Conservation (phyloP, 345 rosid genomes). For the Cardamine occulta region DNA sequence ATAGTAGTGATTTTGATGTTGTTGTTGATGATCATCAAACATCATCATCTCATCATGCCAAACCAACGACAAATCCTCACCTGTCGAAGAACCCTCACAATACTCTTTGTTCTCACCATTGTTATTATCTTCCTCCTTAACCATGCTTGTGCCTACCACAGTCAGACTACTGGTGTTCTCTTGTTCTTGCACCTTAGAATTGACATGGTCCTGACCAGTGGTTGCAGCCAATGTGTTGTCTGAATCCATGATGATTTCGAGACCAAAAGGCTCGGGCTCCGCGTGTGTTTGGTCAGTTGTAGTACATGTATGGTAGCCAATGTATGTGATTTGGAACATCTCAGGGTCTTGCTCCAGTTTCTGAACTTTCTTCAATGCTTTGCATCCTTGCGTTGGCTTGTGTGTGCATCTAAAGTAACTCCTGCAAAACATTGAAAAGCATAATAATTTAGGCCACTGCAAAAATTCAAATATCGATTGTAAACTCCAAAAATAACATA, state of each 20-base stretch:
- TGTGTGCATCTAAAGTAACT: conserved; percentile 86
- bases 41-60: conserved; percentile 37
- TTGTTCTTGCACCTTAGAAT: conserved; percentile 27
- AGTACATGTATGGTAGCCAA: conserved; percentile 70
- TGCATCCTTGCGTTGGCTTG: conserved; percentile 72
- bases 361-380: conserved; percentile 77
- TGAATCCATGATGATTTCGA: conserved; percentile 30
- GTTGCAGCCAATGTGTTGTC: conserved; percentile 7
- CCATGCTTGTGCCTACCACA: not conserved
- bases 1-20: conserved; percentile 25
- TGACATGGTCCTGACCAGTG: conserved; percentile 4
- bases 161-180: conserved; percentile 27
- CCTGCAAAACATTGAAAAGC: conserved; percentile 50
- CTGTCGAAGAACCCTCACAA: conserved; percentile 31
- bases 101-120: conserved; percentile 23
- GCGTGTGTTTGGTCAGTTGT: conserved; percentile 30
- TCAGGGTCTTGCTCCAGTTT: conserved; percentile 57
- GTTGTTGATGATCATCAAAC: conserved; percentile 36
- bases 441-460: conserved; percentile 27
- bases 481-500: not conserved
- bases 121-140: conserved; percentile 35
- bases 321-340: conserved; percentile 57
- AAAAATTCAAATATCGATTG: not conserved
- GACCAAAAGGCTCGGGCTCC: conserved; percentile 19
- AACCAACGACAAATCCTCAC: conserved; percentile 35